Evolutionary conservation across 2,329 filamentous ascomycete genomes (phyloP).

Genomic region (Colletotrichum godetiae): DNA sequence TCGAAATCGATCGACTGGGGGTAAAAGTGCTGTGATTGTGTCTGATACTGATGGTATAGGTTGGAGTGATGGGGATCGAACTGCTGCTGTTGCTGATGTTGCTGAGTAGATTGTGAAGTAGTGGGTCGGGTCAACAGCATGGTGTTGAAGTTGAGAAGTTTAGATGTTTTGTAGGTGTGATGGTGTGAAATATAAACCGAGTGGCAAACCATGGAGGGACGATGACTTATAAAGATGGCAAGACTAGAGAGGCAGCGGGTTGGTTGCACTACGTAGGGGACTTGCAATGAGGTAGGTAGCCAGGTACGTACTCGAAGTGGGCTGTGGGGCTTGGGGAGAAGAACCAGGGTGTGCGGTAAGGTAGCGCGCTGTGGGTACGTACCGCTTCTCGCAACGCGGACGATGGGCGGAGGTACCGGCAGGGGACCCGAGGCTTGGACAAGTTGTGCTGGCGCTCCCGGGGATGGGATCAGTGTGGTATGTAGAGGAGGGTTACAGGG

Average conservation of each 20-base stretch:
- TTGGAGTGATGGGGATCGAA: neutral
- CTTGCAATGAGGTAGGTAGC: constrained; percentile 29
- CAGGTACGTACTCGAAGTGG: neutral
- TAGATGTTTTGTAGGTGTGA: constrained; percentile 9
- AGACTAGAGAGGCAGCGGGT: constrained; percentile 3
- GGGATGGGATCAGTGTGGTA: neutral
- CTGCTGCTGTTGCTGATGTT: constrained; percentile 25
- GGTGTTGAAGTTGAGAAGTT: constrained; percentile 15
- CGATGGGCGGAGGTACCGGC: constrained; percentile 26
- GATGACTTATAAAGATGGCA: constrained; percentile 29
- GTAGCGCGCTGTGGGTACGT: constrained; percentile 9
- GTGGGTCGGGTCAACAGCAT: constrained; percentile 33
- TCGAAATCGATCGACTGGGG: constrained; percentile 22
- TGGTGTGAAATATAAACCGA: neutral
- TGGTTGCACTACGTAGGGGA: constrained; percentile 21
- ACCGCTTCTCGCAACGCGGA: constrained; percentile 3
- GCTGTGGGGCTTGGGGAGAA: constrained; percentile 5
- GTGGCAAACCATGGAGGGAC: constrained; percentile 33
- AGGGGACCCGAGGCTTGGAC: constrained; percentile 27
- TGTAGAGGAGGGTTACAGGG: constrained; percentile 16
- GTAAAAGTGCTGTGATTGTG: constrained; percentile 7
- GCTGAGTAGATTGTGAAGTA: constrained; percentile 23
- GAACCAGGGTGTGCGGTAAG: neutral
- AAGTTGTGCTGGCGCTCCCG: neutral
- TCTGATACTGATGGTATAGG: neutral